phyloP scores from a whole-genome alignment of 306 rosid species.

The Urtica urens region DNA sequence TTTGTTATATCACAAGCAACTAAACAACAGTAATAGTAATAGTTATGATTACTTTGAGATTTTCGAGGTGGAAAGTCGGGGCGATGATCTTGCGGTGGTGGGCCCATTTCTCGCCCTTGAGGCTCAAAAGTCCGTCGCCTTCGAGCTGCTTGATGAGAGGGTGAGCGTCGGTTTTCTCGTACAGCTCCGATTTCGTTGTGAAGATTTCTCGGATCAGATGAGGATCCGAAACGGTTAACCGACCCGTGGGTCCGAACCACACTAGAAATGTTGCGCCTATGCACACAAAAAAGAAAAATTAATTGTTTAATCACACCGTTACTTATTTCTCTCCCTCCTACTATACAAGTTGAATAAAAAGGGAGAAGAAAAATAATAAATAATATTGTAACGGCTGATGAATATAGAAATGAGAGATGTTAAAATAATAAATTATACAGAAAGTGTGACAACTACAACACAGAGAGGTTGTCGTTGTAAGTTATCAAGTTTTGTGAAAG shows the following conservation, averaged over 20 bases:
- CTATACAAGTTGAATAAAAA: neutral
- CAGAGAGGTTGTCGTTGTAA: conserved; percentile 22
- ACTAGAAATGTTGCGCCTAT: conserved; percentile 79
- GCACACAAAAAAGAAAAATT: neutral
- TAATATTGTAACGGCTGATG: too few relatives aligned
- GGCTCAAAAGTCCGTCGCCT: conserved; percentile 95
- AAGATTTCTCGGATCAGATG: conserved; percentile 82
- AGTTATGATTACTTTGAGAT: conserved; percentile 49
- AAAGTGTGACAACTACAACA: conserved; percentile 18
- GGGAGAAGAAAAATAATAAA: neutral
- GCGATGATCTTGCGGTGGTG: conserved; percentile 72
- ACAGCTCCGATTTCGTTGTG: conserved; percentile 64
- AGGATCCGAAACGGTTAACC: conserved; percentile 79
- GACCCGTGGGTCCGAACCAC: conserved; percentile 90
- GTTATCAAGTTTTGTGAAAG: conserved; percentile 35
- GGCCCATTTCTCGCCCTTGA: conserved; percentile 92
- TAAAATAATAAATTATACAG: conserved; percentile 6
- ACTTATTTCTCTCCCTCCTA: neutral
- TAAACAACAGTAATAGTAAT: neutral
- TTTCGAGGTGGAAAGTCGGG: conserved; percentile 90
- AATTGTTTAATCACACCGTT: neutral
- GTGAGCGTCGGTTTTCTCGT: conserved; percentile 89
- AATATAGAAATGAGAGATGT: neutral
- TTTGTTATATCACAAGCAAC: neutral
- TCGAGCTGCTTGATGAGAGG: conserved; percentile 91